Conservation (phyloP, 257 asterid genomes). For the Solanum microdontum region DNA sequence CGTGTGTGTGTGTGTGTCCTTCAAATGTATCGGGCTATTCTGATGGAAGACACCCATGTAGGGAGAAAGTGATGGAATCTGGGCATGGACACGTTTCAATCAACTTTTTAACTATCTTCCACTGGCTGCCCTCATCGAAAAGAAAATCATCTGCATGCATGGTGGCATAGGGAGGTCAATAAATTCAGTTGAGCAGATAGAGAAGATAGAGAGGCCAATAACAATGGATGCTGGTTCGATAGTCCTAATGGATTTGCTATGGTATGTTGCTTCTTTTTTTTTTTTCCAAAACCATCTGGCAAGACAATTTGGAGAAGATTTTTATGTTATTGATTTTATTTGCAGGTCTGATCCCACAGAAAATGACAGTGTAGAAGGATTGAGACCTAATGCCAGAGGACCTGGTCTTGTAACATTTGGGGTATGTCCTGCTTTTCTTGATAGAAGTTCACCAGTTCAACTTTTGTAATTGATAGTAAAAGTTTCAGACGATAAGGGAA, state of each 20-base stretch:
- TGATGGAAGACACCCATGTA: conserved; percentile 26
- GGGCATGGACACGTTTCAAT: conserved; percentile 99
- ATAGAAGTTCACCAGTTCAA: neutral
- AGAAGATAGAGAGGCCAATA: conserved; percentile 96
- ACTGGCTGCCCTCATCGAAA: conserved; percentile 95
- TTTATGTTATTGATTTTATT: neutral
- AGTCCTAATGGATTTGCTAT: conserved; percentile 89
- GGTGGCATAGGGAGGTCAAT: conserved; percentile 99
- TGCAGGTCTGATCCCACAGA: conserved; percentile 99
- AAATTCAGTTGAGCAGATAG: conserved; percentile 84
- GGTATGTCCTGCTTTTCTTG: conserved; percentile 32
- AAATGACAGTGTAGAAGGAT: conserved; percentile 90
- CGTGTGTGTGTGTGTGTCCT: neutral
- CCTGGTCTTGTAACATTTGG: conserved; percentile 99
- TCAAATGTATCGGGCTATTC: neutral
- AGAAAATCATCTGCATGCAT: conserved; percentile 97
- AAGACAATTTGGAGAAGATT: neutral
- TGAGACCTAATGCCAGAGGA: conserved; percentile 99
- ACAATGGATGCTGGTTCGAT: conserved; percentile 99
- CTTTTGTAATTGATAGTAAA: neutral
- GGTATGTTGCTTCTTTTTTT: conserved; percentile 29
- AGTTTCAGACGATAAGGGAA: neutral
- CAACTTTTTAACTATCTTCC: conserved; percentile 95
- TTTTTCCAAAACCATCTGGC: neutral
- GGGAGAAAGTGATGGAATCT: conserved; percentile 98